These are phyloP conservation scores for Uronychia binucleata DNA, from an alignment of 73 alveolate species.

Conservation along the genomic window DNA sequence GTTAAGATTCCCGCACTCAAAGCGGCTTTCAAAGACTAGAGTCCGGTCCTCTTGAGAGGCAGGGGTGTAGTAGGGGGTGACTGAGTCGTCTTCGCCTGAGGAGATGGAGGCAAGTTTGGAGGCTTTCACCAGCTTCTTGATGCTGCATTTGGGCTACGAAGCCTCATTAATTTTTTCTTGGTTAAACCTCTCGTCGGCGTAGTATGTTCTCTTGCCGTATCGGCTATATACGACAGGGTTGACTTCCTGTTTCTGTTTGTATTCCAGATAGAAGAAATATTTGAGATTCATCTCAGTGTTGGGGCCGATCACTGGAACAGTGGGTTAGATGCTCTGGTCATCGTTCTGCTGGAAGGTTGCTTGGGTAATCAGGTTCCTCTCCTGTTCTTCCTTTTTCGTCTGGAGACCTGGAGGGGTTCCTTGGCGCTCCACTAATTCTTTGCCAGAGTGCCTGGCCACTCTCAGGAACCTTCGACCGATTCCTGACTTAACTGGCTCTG, in stretches of 20 bases:
- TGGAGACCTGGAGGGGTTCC: neutral
- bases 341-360: neutral
- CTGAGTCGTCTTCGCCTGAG: constrained; percentile 11
- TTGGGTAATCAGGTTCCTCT: neutral
- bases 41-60: constrained; percentile 69
- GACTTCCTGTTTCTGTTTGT: constrained; percentile 4
- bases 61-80: constrained; percentile 68
- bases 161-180: neutral
- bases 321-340: neutral
- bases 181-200: constrained; percentile 24
- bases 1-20: constrained; percentile 85
- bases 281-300: constrained; percentile 22
- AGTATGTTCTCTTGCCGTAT: constrained; percentile 32
- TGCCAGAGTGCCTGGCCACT: neutral
- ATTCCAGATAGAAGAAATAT: constrained; percentile 44
- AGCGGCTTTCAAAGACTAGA: constrained; percentile 83
- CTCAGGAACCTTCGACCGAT: neutral
- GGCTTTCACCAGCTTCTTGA: neutral
- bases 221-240: constrained; percentile 44
- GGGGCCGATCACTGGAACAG: neutral
- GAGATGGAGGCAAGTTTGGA: neutral
- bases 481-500: neutral
- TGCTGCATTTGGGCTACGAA: neutral
- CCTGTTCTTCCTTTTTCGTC: neutral
- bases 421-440: neutral